Conservation (phyloP, 2,329 filamentous ascomycete species). For the Xylariaceae sp. region DNA sequence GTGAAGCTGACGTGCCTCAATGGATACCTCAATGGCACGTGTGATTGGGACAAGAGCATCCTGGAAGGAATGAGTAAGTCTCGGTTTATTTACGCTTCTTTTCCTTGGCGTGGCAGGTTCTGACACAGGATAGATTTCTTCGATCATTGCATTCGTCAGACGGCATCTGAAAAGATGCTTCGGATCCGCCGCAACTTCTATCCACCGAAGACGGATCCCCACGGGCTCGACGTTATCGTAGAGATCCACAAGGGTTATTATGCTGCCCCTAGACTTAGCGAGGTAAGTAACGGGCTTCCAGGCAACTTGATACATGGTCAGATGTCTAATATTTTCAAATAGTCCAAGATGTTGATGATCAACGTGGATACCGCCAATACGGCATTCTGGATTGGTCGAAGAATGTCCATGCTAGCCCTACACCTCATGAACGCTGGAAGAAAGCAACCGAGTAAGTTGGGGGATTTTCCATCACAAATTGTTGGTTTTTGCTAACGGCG, state of each 20-base stretch:
- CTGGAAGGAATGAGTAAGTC: conserved; percentile 67
- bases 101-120: too few species aligned
- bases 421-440: too few species aligned
- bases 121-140: conserved; percentile 63
- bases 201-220: conserved; percentile 38
- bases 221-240: conserved; percentile 58
- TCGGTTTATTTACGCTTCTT: background rate
- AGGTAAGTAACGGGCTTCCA: conserved; percentile 35
- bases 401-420: background rate
- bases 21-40: conserved; percentile 57
- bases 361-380: conserved; percentile 92
- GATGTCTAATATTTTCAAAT: conserved; percentile 1
- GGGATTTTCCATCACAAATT: too few species aligned
- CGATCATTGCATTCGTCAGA: conserved; percentile 80
- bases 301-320: conserved; percentile 6
- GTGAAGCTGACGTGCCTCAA: conserved; percentile 64
- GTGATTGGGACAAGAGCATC: conserved; percentile 59
- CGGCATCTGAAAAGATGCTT: conserved; percentile 61
- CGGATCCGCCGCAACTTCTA: conserved; percentile 83
- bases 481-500: too few species aligned
- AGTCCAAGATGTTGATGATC: conserved; percentile 61
- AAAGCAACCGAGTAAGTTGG: too few species aligned
- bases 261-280: conserved; percentile 71
- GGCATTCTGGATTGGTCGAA: conserved; percentile 65
- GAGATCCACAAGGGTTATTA: conserved; percentile 88